phyloP scores from a whole-genome alignment of 805 yeast genomes.

The Suhomyces vadensis region DNA sequence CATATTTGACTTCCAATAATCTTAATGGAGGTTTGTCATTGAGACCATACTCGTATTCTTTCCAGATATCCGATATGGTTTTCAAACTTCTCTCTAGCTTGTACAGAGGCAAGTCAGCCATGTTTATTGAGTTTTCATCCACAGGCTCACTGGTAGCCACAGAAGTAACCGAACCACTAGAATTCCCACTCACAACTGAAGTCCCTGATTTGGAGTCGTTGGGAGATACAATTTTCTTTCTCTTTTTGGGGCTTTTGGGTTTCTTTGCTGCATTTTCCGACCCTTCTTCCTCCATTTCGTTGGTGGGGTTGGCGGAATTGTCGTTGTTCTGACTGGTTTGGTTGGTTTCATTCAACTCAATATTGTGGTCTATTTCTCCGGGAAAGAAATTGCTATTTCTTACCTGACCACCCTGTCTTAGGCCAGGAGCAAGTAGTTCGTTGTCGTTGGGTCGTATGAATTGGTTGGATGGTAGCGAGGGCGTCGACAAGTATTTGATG shows the following conservation, averaged over 20 bases:
- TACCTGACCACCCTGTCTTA: not conserved
- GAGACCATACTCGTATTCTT: conserved; percentile 54
- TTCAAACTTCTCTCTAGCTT: conserved; percentile 16
- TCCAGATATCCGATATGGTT: conserved; percentile 48
- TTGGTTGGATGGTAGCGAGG: conserved; percentile 3
- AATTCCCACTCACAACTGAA: not conserved
- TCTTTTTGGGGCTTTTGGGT: conserved; percentile 3
- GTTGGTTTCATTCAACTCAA: conserved; percentile 1
- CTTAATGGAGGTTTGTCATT: conserved; percentile 54
- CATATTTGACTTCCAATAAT: conserved; percentile 48
- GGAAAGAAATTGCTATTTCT: not conserved
- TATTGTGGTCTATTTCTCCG: conserved; percentile 2
- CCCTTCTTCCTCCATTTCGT: not conserved
- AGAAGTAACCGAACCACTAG: not conserved
- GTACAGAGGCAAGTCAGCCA: conserved; percentile 6
- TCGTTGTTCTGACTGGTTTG: not conserved
- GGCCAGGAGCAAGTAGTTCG: conserved; percentile 1
- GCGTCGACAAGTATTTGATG: conserved; percentile 2
- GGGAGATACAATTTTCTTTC: not conserved
- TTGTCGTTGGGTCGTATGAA: conserved; percentile 3
- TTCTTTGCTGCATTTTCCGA: conserved; percentile 1
- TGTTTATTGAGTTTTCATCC: not conserved
- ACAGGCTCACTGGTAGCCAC: not conserved
- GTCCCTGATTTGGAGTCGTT: not conserved
- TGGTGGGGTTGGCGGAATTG: not conserved